Percentiles rank a stretch among this genome's conserved stretches.
phyloP scores from a whole-genome alignment of 2,329 filamentous ascomycete species.

The Trichoderma asperellum region DNA sequence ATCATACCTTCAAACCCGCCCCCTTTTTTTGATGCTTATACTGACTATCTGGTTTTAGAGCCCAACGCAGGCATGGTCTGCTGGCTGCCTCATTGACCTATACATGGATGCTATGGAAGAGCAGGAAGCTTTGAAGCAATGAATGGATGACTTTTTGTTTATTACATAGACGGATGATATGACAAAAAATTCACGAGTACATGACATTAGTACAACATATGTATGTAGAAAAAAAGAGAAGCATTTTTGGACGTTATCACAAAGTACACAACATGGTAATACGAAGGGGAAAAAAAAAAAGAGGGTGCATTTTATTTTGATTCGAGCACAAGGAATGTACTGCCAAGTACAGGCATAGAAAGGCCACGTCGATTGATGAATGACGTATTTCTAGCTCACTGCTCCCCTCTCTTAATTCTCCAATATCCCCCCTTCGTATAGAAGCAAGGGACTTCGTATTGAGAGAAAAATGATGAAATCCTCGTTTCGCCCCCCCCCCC shows the following conservation, averaged over 20 bases:
- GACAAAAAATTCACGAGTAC: constrained; percentile 12
- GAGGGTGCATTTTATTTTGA: neutral
- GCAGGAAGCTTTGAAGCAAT: constrained; percentile 39
- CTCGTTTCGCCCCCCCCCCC: constrained; percentile 1
- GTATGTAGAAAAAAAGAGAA: constrained; percentile 1
- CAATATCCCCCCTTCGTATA: neutral
- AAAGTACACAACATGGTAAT: neutral
- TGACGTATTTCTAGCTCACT: neutral
- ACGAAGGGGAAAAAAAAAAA: neutral
- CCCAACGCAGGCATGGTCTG: constrained; percentile 95
- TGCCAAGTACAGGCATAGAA: neutral
- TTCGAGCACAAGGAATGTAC: constrained; percentile 10
- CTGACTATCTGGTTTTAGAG: constrained; percentile 56
- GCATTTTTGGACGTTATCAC: neutral
- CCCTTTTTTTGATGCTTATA: neutral
- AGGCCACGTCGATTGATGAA: neutral
- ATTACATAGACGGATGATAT: constrained; percentile 11
- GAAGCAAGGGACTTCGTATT: neutral
- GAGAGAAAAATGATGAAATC: neutral
- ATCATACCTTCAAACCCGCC: neutral
- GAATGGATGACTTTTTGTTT: neutral
- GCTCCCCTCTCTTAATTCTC: neutral
- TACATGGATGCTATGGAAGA: constrained; percentile 84
- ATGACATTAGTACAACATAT: constrained; percentile 17
- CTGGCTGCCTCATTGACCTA: constrained; percentile 89